Conservation (phyloP, 495 filamentous ascomycete species). For the Tetracladium marchalianum region DNA sequence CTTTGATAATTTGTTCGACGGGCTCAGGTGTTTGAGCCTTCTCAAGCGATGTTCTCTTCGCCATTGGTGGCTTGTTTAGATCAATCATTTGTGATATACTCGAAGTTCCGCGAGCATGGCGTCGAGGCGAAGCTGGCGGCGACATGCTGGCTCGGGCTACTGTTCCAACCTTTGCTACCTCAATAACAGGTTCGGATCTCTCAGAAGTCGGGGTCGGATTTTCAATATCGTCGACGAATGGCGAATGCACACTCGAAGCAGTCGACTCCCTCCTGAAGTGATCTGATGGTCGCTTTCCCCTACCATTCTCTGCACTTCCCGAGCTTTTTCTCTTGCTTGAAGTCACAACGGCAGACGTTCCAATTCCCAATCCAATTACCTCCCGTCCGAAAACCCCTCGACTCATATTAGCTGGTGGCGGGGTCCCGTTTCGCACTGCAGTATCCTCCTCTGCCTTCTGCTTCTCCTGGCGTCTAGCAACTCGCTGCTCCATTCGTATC, state of each 20-base stretch:
- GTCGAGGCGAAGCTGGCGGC: slow-evolving; percentile 41
- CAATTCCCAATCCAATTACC: slow-evolving; percentile 29
- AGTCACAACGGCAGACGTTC: slow-evolving; percentile 38
- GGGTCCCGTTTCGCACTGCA: slow-evolving; percentile 30
- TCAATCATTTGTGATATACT: slow-evolving; percentile 46
- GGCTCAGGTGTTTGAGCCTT: slow-evolving; percentile 4
- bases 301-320: slow-evolving; percentile 26
- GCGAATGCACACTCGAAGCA: slow-evolving; percentile 4
- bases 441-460: slow-evolving; percentile 39
- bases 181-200: slow-evolving; percentile 33
- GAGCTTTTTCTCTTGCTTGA: slow-evolving; percentile 34
- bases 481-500: slow-evolving; percentile 55
- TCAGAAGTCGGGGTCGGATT: slow-evolving; percentile 21
- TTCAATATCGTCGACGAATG: slow-evolving; percentile 11
- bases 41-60: slow-evolving; percentile 17
- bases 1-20: slow-evolving; percentile 24
- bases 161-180: slow-evolving; percentile 33
- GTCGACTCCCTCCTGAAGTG: slow-evolving; percentile 3
- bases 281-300: slow-evolving; percentile 15
- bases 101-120: slow-evolving; percentile 38
- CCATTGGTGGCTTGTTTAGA: slow-evolving; percentile 20
- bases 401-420: slow-evolving; percentile 42
- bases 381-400: slow-evolving; percentile 45
- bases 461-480: slow-evolving; percentile 61
- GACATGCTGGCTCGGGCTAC: slow-evolving; percentile 47